These are phyloP conservation scores for Escovopsis sp. DNA, from an alignment of 2,329 filamentous ascomycete species.

Conservation along the genomic window DNA sequence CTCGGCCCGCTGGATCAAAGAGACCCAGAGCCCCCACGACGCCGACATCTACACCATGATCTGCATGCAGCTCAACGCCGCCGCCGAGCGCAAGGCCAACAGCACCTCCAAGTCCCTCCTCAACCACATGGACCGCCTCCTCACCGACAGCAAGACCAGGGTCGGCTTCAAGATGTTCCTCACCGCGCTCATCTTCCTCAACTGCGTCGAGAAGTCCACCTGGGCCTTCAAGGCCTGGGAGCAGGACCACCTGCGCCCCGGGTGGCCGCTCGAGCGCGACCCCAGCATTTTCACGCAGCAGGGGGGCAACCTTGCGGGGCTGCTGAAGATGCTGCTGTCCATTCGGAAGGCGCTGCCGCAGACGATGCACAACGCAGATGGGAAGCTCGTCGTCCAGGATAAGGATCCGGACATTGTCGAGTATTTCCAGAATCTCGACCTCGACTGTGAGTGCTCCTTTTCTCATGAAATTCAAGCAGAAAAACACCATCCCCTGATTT, in stretches of 20 bases:
- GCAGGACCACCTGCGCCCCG: constrained; percentile 40
- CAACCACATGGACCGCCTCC: constrained; percentile 42
- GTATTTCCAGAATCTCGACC: constrained; percentile 40
- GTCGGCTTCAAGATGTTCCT: constrained; percentile 47
- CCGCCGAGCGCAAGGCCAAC: constrained; percentile 47
- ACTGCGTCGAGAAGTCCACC: constrained; percentile 51
- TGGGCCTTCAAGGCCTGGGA: constrained; percentile 57
- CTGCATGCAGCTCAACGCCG: constrained; percentile 48
- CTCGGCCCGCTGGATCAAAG: constrained; percentile 32
- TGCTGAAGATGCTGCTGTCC: constrained; percentile 45
- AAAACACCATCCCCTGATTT: too few relatives aligned
- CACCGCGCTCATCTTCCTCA: constrained; percentile 45
- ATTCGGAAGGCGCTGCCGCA: constrained; percentile 44
- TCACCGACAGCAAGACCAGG: constrained; percentile 45
- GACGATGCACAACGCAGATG: constrained; percentile 29
- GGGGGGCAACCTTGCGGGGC: constrained; percentile 40
- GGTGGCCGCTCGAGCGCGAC: constrained; percentile 45
- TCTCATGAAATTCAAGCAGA: too few relatives aligned
- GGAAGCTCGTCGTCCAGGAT: constrained; percentile 32
- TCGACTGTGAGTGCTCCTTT: constrained; percentile 37
- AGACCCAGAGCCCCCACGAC: constrained; percentile 30
- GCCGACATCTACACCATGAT: constrained; percentile 45
- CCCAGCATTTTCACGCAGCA: constrained; percentile 42
- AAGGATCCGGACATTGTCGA: constrained; percentile 28
- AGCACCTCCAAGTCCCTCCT: constrained; percentile 42